These are phyloP conservation scores for Harrya chromipes DNA, from an alignment of 768 basidiomycete species.

Conservation along the genomic window DNA sequence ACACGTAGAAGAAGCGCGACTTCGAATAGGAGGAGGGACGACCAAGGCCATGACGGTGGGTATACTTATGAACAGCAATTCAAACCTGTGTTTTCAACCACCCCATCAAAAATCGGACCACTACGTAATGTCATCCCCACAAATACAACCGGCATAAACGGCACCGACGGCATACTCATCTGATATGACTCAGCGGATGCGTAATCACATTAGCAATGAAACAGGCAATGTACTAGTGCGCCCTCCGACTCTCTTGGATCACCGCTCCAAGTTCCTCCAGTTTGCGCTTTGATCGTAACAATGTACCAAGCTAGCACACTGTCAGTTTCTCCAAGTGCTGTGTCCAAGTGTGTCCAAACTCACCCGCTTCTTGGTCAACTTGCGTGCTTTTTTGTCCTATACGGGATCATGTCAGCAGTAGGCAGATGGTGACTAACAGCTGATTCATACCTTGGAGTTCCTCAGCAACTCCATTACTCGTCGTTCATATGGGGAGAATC, in stretches of 20 bases:
- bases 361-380: constrained; percentile 99
- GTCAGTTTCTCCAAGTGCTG: neutral
- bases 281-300: constrained; percentile 98
- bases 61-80: neutral
- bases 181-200: constrained; percentile 14
- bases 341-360: constrained; percentile 30
- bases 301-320: constrained; percentile 78
- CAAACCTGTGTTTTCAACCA: constrained; percentile 2
- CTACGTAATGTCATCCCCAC: constrained; percentile 18
- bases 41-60: constrained; percentile 27
- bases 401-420: neutral
- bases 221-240: constrained; percentile 36
- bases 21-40: constrained; percentile 44
- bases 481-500: constrained; percentile 96
- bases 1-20: constrained; percentile 58
- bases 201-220: neutral
- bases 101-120: constrained; percentile 21
- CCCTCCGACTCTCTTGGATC: constrained; percentile 91
- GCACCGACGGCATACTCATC: neutral
- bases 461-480: constrained; percentile 97
- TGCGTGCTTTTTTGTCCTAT: constrained; percentile 98
- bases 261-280: constrained; percentile 90
- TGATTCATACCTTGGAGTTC: constrained; percentile 82
- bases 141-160: constrained; percentile 11
- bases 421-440: neutral